These are phyloP conservation scores for Penicillium hordei DNA, from an alignment of 2,329 filamentous ascomycete genomes.

Conservation along the genomic window DNA sequence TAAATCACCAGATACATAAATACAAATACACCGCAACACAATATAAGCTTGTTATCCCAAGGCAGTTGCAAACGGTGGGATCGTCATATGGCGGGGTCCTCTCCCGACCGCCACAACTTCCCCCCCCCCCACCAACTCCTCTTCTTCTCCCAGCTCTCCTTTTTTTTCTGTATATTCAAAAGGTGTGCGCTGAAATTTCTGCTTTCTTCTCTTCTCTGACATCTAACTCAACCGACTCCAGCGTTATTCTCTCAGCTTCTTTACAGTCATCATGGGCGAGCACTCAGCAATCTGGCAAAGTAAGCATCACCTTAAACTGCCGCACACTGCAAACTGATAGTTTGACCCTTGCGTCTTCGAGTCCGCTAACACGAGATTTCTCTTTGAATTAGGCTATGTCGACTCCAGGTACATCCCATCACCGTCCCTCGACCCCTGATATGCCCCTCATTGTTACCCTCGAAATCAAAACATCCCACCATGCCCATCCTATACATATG, in stretches of 20 bases:
- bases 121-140: conserved; percentile 7
- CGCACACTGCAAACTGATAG: not conserved
- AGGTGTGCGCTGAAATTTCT: conserved; percentile 1
- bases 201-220: conserved; percentile 1
- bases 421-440: not conserved
- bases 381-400: conserved; percentile 54
- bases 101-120: conserved; percentile 13
- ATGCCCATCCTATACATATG: not conserved
- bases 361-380: conserved; percentile 19
- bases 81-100: conserved; percentile 16
- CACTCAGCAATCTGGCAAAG: conserved; percentile 41
- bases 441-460: conserved; percentile 11
- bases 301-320: conserved; percentile 18
- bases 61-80: conserved; percentile 9
- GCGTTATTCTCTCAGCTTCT: conserved; percentile 6
- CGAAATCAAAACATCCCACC: not conserved
- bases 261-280: conserved; percentile 33
- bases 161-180: conserved; percentile 14
- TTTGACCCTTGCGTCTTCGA: conserved; percentile 3
- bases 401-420: conserved; percentile 58
- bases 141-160: conserved; percentile 8
- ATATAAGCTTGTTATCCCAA: conserved; percentile 1
- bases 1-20: not conserved
- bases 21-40: not conserved
- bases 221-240: not conserved